Conservation (phyloP, 176 grass and related monocot genomes). For the Chrysopogon serrulatus region DNA sequence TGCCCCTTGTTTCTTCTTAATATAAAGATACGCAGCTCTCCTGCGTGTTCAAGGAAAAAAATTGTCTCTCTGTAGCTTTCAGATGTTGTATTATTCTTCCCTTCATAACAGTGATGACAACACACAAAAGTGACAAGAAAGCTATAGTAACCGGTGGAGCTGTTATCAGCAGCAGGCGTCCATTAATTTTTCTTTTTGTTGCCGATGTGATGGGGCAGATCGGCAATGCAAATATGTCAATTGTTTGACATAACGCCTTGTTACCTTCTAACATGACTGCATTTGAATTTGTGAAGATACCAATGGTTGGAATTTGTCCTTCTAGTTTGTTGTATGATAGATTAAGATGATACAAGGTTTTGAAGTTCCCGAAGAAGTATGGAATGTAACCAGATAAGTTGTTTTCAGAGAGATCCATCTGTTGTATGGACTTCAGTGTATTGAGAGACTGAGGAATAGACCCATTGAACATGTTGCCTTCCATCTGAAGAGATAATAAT, state of each 20-base stretch:
- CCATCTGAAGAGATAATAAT: conserved; percentile 3
- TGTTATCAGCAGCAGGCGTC: neutral
- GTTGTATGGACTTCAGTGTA: neutral
- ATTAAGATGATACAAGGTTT: neutral
- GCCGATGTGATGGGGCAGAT: neutral
- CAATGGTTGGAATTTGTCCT: neutral
- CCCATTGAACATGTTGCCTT: neutral
- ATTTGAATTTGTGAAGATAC: neutral
- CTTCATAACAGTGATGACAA: neutral
- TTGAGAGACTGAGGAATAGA: neutral
- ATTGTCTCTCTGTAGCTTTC: no score
- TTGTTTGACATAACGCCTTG: neutral
- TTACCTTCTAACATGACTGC: neutral
- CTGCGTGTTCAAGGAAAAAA: no score
- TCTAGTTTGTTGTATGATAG: neutral
- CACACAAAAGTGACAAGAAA: neutral
- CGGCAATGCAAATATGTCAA: neutral
- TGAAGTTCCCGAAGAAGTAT: neutral
- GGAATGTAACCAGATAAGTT: neutral
- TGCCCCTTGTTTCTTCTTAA: no score
- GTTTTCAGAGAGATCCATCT: neutral
- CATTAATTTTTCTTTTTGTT: neutral
- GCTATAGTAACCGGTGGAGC: neutral
- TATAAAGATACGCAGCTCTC: no score
- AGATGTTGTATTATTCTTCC: neutral